Evolutionary conservation across 345 rosid species (phyloP), one percentile per base, ranked within the genome.

Genomic region (Linum trigynum): DNA sequence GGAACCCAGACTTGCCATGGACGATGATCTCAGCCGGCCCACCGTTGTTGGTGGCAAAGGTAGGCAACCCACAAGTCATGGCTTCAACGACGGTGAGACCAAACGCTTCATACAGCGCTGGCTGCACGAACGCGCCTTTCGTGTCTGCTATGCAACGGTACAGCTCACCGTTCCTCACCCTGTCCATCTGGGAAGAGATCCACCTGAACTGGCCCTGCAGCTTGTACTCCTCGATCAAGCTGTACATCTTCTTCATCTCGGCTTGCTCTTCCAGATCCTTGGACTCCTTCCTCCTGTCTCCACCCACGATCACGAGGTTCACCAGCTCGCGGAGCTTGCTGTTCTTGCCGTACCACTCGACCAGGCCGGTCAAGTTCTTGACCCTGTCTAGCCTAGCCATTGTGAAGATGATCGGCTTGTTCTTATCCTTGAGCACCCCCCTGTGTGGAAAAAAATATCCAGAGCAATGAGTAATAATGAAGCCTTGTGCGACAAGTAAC

Each of bases 301-400:
- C 75, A 67, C 85, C 83, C 62, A 83, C 83, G 0, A 82, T 80
- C 35, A 78, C 76, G 62, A 82, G 87, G 65, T 84, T 84, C 5
- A 66, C 85, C 1, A 69, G 64, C 66, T 82, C 79, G 65, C 85
- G 73, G 4, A 86, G 81, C 74, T 67, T 78, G 51, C 60, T 62
- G 40, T 69, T 81, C 74, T 66, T 81, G 38, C 75, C 80, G 61
- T 80, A 76, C 72, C 82, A 82, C 68, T 86, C 84, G 64, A 84
- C 83, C 38, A 86, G 76, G 9, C 87, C 87, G 1, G 85, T 80
- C 60, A 86, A 62, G 69, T 73, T 86, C 74, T 86, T 86, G 53
- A 84, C 87, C 61, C 71, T 70, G 66, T 86, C 82, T 45, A 86
- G 78, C 74, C 89, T 81, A 69, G 89, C 89, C 92, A 84, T 86